phyloP scores from a whole-genome alignment of 192 early-diverging fungal species.

The Dissophora globulifera region DNA sequence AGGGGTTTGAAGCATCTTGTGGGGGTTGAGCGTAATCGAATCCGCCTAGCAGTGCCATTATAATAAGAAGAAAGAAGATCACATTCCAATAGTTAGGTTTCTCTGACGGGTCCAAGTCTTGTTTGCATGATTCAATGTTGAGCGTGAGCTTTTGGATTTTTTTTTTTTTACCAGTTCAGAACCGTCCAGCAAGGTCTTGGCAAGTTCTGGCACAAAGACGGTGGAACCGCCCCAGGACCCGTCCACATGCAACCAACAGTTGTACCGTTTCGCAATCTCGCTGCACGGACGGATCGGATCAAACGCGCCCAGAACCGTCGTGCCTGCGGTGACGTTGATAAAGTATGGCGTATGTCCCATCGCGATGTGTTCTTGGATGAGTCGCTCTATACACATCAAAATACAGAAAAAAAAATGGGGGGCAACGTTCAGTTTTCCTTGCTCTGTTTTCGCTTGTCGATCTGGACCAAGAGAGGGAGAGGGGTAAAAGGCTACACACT shows the following conservation, averaged over 20 bases:
- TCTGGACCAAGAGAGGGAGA: too few species aligned
- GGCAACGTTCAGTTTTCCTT: too few species aligned
- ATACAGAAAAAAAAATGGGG: slow-evolving; percentile 18
- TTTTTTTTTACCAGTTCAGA: slow-evolving; percentile 61
- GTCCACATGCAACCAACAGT: slow-evolving; percentile 82
- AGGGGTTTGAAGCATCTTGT: slow-evolving; percentile 84
- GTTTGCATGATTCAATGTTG: too few species aligned
- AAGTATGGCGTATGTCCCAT: slow-evolving; percentile 76
- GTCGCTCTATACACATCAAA: slow-evolving; percentile 36
- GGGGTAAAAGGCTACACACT: background rate
- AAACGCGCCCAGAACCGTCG: slow-evolving; percentile 85
- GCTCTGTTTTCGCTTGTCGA: too few species aligned
- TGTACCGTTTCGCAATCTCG: slow-evolving; percentile 65
- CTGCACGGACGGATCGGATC: slow-evolving; percentile 74
- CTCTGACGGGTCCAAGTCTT: too few species aligned
- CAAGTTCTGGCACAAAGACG: slow-evolving; percentile 64
- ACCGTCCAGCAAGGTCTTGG: slow-evolving; percentile 59
- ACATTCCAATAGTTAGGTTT: too few species aligned
- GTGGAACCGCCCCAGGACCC: slow-evolving; percentile 82
- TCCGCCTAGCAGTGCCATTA: too few species aligned
- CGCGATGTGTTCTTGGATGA: slow-evolving; percentile 55
- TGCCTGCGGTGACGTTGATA: slow-evolving; percentile 85
- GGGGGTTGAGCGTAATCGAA: slow-evolving; percentile 81
- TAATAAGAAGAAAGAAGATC: slow-evolving; percentile 9
- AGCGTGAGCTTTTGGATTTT: too few species aligned